Evolutionary conservation across 306 rosid genomes (phyloP).

Genomic region (Albizia julibrissin): DNA sequence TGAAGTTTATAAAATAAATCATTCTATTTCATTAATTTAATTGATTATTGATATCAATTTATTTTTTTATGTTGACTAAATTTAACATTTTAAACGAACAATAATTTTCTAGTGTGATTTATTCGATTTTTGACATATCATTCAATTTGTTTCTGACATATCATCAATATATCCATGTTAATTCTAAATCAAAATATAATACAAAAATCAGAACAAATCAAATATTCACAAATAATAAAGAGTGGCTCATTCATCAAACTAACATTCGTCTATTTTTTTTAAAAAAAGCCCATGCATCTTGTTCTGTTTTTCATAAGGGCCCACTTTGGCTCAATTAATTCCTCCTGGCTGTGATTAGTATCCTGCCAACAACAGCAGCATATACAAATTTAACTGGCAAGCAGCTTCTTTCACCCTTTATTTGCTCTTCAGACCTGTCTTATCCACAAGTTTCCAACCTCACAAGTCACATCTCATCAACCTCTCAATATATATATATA

Average conservation of each 20-base stretch:
- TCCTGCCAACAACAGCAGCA: neutral
- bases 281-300: too few species aligned
- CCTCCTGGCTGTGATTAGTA: too few species aligned
- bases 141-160: neutral
- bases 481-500: neutral
- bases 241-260: neutral
- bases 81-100: too few species aligned
- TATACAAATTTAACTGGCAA: neutral
- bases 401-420: neutral
- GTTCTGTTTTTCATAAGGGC: neutral
- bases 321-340: neutral
- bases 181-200: too few species aligned
- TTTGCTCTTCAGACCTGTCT: neutral
- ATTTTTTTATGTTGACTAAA: too few species aligned
- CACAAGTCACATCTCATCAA: neutral
- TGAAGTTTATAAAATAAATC: too few species aligned
- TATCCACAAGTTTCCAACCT: constrained; percentile 5
- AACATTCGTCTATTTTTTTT: neutral
- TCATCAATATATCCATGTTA: neutral
- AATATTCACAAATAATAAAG: neutral
- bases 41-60: too few species aligned
- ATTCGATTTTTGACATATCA: too few species aligned
- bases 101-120: too few species aligned
- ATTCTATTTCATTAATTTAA: too few species aligned
- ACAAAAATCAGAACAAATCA: neutral